Percentiles rank a stretch among this genome's conserved stretches.
Conservation (phyloP, 345 rosid genomes). For the Lepidium sativum region DNA sequence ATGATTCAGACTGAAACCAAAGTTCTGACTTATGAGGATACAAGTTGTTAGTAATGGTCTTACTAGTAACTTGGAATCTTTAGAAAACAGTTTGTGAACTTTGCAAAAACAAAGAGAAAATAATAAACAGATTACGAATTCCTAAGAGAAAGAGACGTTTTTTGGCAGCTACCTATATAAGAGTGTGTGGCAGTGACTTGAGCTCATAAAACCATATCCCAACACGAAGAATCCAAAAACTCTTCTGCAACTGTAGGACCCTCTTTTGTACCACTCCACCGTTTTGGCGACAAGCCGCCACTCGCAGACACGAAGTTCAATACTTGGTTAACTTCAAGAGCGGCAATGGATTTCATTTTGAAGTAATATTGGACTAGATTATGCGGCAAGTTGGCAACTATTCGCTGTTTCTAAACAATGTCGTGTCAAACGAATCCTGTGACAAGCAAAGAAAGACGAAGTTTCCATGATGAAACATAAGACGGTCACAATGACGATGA, state of each 20-base stretch:
- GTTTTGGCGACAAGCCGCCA: conserved; percentile 21
- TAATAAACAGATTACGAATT: not conserved
- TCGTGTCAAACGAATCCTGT: not conserved
- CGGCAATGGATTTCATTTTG: not conserved
- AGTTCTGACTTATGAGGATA: too few relatives aligned
- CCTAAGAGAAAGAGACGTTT: conserved; percentile 9
- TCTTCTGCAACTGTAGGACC: conserved; percentile 12
- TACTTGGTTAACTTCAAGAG: conserved; percentile 7
- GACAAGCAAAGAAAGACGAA: too few relatives aligned
- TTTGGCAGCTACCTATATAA: conserved; percentile 15
- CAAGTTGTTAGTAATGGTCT: not conserved
- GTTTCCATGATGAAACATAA: too few relatives aligned
- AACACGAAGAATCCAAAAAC: conserved; percentile 14
- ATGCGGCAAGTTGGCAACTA: conserved; percentile 3
- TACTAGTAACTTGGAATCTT: not conserved
- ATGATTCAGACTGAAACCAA: not conserved
- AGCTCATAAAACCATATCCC: conserved; percentile 17
- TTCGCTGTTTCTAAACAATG: not conserved
- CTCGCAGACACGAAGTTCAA: conserved; percentile 17
- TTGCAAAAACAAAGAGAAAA: not conserved
- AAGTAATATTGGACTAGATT: not conserved
- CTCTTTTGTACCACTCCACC: conserved; percentile 14
- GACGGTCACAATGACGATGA: conserved; percentile 3
- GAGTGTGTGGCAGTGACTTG: conserved; percentile 20
- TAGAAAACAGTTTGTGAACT: not conserved